Base-by-base conservation (phyloP, 345 rosid genomes). In the Iberis pinnata region DNA sequence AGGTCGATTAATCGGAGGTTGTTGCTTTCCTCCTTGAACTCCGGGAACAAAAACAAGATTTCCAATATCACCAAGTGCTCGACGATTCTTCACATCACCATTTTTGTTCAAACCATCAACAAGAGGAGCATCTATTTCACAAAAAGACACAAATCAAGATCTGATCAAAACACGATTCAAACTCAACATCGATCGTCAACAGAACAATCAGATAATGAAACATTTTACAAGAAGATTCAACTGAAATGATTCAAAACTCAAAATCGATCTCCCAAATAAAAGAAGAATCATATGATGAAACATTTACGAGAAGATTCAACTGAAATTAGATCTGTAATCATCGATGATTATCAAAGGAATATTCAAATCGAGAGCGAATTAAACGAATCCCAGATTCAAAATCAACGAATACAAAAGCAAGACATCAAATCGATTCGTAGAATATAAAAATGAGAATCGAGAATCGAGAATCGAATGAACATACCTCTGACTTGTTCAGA, bases 1-100 rank as follows among this genome's bases (percentile, higher is more conserved):
- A 38, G 68, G 68, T 7, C 73, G 19, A 9, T 61, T 61, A 1
- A 62, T 44, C 38, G 54, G 68, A 69, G 48, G 73, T 44, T 40
- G 67, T 0, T 53, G 37, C 38, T 85, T 88, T 17, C 77, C 82
- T 14, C 80, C 88, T 49, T 69, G 67, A 44, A 27, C 64, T 50
- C 65, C 83, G 54, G 80, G 69, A 43, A 37, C 74, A 2, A 79
- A 44, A 6, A 76, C 90, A 0, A 83, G 66, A 61, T 93, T 93
- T 3, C 95, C 95, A 9, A 93, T 88, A 58, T 93, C 99, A 0
- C 90, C 97, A 5, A 92, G 84, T 7, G 80, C 90, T 32, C 80
- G 81, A 19, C 99, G 88, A 60, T 49, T 80, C 67, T 70, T 79
- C 16, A 73, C 95, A 9, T 65, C 89, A 1, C 59, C 77, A 47